Evolutionary conservation across 2,329 filamentous ascomycete genomes (phyloP), one percentile per base, ranked within the genome.

Genomic region (Fonsecaea monophora): DNA sequence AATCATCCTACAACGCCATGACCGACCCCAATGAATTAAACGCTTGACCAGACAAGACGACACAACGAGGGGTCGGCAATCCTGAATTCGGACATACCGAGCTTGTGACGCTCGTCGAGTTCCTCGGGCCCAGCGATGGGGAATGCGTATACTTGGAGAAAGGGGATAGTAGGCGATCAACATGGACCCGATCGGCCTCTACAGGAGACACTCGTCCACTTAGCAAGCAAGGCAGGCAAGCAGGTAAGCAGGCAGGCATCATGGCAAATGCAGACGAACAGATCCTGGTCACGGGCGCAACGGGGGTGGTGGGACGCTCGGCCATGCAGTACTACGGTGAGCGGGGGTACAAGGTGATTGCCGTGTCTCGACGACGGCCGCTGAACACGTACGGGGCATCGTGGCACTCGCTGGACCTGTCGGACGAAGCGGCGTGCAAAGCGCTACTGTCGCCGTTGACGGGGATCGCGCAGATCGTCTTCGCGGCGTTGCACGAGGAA

Each of bases 251-350:
- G 13, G 42, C 42, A 48, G 18, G 18, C 12, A 40, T 13, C 12
- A 48, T 21, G n/a, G 40, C 40, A n/a, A 48, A 25, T 2, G 25
- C 25, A 25, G 25, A 48, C 42, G 42, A 48, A 18, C 42, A 48
- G 42, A 48, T 48, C 42, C 25, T 48, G 42, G 42, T 48, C 18
- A 48, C 42, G 42, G 42, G 42, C 25, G 42, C 42, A 21, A 48
- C 42, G 7, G 42, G 42, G 4, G 42, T 48, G 42, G 42, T 48
- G 42, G 42, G 42, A 21, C 42, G 42, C 42, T 48, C 42, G 7
- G 42, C 42, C 10, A 48, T 48, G 42, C 42, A 48, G 42, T 48
- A 8, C 18, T 48, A 48, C 10, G 42, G 42, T 10, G 42, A 48
- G 42, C 42, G 42, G 18, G 42, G 42, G 10, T 48, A 48, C 42